Conservation (phyloP, 441 rosid species). For the Heliophila coronopifolia region DNA sequence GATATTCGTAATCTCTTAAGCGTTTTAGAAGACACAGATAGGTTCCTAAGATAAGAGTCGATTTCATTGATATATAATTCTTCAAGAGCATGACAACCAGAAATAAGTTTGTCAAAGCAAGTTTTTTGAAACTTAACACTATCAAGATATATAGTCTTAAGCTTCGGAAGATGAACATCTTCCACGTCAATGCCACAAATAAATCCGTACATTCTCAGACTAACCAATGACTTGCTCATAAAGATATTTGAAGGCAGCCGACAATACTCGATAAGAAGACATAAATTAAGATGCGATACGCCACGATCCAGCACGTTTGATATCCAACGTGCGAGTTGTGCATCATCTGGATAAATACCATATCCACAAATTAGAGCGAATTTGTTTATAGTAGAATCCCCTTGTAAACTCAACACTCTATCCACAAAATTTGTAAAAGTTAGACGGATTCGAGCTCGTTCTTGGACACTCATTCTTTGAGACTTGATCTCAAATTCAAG, state of each 20-base stretch:
- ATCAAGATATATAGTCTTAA: conserved; percentile 5
- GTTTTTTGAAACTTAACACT: not conserved
- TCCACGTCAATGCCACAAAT: not conserved
- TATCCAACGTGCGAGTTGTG: not conserved
- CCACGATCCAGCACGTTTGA: not conserved
- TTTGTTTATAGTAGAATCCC: not conserved
- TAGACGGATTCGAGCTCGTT: too few relatives aligned
- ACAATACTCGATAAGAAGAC: not conserved
- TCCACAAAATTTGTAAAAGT: too few relatives aligned
- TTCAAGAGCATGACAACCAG: not conserved
- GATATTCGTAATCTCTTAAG: too few relatives aligned
- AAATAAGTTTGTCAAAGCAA: not conserved
- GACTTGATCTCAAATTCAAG: too few relatives aligned
- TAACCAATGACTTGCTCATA: not conserved
- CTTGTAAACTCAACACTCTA: not conserved
- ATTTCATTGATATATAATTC: not conserved
- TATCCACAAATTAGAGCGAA: not conserved
- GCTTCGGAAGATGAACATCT: conserved; percentile 4
- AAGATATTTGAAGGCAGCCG: not conserved
- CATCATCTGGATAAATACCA: not conserved
- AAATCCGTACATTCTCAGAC: not conserved
- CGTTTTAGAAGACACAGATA: not conserved
- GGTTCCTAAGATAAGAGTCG: not conserved
- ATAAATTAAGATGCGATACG: not conserved
- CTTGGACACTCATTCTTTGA: too few relatives aligned